Conservation (phyloP, 2,329 filamentous ascomycete species). For the Dactylellina leptospora region DNA sequence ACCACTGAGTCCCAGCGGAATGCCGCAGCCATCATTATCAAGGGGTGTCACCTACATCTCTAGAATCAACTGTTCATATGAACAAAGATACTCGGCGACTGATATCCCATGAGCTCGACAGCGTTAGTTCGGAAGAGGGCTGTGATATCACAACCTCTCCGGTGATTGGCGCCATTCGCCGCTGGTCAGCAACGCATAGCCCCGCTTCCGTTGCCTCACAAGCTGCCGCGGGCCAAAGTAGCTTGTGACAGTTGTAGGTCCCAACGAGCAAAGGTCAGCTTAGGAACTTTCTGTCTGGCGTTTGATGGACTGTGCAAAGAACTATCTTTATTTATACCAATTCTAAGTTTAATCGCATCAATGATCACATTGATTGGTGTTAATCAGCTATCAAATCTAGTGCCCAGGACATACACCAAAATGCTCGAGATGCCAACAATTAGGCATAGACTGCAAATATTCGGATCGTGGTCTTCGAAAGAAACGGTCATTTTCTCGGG, state of each 20-base stretch:
- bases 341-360: background rate
- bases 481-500: background rate
- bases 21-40: too few species aligned
- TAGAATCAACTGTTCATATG: too few species aligned
- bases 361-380: background rate
- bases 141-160: background rate
- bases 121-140: background rate
- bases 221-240: background rate
- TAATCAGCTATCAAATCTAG: background rate
- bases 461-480: slow-evolving; percentile 1
- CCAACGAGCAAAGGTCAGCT: background rate
- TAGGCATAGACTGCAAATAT: background rate
- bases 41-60: too few species aligned
- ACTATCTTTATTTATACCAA: background rate
- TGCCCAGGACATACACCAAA: background rate
- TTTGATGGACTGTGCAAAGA: background rate
- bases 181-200: background rate
- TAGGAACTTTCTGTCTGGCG: background rate
- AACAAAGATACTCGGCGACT: too few species aligned
- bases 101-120: background rate
- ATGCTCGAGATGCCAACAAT: background rate
- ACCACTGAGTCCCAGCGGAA: too few species aligned
- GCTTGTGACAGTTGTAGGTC: slow-evolving; percentile 1
- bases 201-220: background rate
- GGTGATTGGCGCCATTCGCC: background rate